Evolutionary conservation across 371 early-diverging fungal genomes (phyloP).

Genomic region (Apophysomyces elegans): DNA sequence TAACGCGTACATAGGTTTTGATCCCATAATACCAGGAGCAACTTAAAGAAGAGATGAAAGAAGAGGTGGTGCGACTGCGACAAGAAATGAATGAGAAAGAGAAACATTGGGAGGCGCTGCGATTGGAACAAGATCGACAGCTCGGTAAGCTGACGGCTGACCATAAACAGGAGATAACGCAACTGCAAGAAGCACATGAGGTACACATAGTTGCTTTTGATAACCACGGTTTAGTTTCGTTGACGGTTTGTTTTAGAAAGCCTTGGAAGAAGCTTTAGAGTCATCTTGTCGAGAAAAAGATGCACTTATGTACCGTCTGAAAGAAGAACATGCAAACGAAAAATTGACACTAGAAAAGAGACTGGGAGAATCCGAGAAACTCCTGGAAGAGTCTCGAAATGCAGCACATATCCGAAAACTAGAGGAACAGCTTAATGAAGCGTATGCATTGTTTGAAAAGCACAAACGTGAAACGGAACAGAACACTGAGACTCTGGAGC

Average conservation of each 20-base stretch:
- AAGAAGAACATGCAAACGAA: slow-evolving; percentile 9
- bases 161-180: slow-evolving; percentile 14
- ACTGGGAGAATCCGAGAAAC: slow-evolving; percentile 17
- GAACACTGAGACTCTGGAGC: slow-evolving; percentile 32
- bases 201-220: neutral
- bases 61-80: slow-evolving; percentile 1
- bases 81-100: slow-evolving; percentile 13
- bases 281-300: slow-evolving; percentile 11
- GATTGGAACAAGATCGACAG: slow-evolving; percentile 15
- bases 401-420: slow-evolving; percentile 34
- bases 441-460: slow-evolving; percentile 29
- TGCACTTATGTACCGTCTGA: neutral
- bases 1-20: slow-evolving; percentile 1
- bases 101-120: slow-evolving; percentile 6
- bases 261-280: slow-evolving; percentile 13
- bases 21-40: slow-evolving; percentile 1
- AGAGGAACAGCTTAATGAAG: slow-evolving; percentile 31
- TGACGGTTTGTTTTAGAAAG: slow-evolving; percentile 13
- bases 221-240: neutral
- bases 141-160: slow-evolving; percentile 12
- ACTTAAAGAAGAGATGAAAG: slow-evolving; percentile 11
- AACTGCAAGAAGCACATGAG: neutral
- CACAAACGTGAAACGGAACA: slow-evolving; percentile 30
- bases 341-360: slow-evolving; percentile 15
- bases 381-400: slow-evolving; percentile 26